Evolutionary conservation across 1,284 basidiomycete genomes (phyloP), one percentile per base, ranked within the genome.

Genomic region (Trametes polyzona): DNA sequence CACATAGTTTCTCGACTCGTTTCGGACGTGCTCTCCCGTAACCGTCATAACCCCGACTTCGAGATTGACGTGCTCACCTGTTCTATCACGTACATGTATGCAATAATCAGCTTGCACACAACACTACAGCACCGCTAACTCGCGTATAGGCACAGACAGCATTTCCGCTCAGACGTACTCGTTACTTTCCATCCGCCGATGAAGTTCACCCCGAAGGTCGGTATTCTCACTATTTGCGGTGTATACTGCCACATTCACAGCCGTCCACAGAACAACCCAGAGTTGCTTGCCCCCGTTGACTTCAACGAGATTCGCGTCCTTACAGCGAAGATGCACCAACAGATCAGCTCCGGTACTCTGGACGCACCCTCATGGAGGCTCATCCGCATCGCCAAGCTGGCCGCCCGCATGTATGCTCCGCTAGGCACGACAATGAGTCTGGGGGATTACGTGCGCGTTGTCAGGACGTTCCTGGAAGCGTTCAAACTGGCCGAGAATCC

Each of bases 121-220:
- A 52, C 46, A 51, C 49, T n/a, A n/a, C n/a, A n/a, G n/a, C n/a
- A n/a, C n/a, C n/a, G n/a, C n/a, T 29, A 17, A 11, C 46, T 35
- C n/a, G 42, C 56, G 16, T 19, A 5, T 27, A 78, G 79, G 68
- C 80, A 83, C 58, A 77, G 81, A 17, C 86, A 94, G 67, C 87
- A 93, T 71, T 95, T 93, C 67, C 84, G 92, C 26, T 92, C 90
- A 7, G 92, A 94, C 65, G 90, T 95, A 7, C 74, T 95, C 27
- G 89, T 95, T 26, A 90, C 88, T 0, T 95, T 92, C 70, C 88
- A 93, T 65, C 77, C 82, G 11, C 91, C 92, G 0, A 79, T 92
- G 67, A 78, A 70, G 37, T 88, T 92, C 64, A 78, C 77, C 5
- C 84, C 87, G 4, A 83, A 84, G 76, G 90, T 83, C 47, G 1